Evolutionary conservation across 305 asterid species (phyloP), one percentile per base, ranked within the genome.

Genomic region (Nicotiana rustica): DNA sequence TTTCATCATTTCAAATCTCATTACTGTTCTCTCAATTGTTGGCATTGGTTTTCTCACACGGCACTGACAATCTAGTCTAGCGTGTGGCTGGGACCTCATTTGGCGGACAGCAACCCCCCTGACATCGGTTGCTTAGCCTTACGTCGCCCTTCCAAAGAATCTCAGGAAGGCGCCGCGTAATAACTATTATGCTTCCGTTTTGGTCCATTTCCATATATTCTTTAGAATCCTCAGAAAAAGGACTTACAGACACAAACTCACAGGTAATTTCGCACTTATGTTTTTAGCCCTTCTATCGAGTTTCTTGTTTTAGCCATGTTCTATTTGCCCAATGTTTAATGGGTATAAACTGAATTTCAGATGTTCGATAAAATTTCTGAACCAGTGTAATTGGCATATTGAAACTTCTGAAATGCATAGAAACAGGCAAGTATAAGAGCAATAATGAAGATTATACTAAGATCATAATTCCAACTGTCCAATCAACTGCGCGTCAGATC

Each of bases 361-460:
- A 0, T 49, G 84, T 80, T 79, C 8, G 69, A 36, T 31, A 17
- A 80, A 84, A 80, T 80, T 59, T 75, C 81, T 38, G 70, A 73
- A 25, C 38, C 31, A 81, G 35, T 9, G 8, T 59, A 8, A 56
- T 2, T 17, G 10, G n/a, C 13, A 64, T 25, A 15, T 1, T 55
- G 59, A 55, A 55, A 55, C 13, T 55, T 44, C 59, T 60, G 66
- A 19, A 60, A 19, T 31, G 10, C 33, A 60, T 18, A 60, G 66
- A 60, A 60, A 18, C 31, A n/a, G 75, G 75, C n/a, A 67, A 14
- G 5, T 66, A 66, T 31, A 14, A 66, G 71, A 66, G 2, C 21
- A 19, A 14, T 2, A 66, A 15, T 35, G 75, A 67, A 67, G 52
- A 67, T 67, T 17, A 35, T 56, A 56, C 19, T 0, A 56, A 15